A percentile compares a stretch with the other conserved stretches of the same genome.
These are phyloP conservation scores for Avena sativa DNA, from an alignment of 176 grass and related monocot species.

Conservation along the genomic window DNA sequence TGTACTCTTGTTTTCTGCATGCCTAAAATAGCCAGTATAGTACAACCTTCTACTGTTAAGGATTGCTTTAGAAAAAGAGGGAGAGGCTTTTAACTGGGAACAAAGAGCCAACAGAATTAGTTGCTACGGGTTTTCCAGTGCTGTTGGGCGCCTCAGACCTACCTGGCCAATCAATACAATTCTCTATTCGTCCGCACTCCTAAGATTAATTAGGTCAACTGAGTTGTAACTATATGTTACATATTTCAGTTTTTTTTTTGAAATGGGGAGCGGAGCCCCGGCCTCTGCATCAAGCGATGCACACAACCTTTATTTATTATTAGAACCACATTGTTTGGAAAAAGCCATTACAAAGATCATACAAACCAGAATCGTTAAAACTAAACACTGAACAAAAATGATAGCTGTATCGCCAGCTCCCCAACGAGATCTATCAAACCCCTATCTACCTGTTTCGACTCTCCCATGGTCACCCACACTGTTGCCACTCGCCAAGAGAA, in stretches of 20 bases:
- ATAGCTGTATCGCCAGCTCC: no score
- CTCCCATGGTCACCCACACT: no score
- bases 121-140: conserved; percentile 53
- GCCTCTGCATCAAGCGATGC: no score
- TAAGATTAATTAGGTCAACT: conserved; percentile 39
- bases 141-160: conserved; percentile 59
- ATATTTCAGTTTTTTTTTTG: not conserved
- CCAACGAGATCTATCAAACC: no score
- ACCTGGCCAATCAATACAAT: conserved; percentile 39
- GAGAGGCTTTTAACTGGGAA: not conserved
- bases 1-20: not conserved
- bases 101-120: conserved; percentile 23
- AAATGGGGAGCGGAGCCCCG: no score
- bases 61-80: not conserved
- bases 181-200: conserved; percentile 11
- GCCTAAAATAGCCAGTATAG: conserved; percentile 9
- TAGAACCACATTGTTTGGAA: no score
- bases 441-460: no score
- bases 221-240: conserved; percentile 27
- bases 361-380: no score
- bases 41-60: conserved; percentile 21
- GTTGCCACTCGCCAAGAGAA: no score
- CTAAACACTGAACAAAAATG: no score
- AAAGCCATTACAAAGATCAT: no score
- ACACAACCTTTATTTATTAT: no score